These are phyloP conservation scores for Musa acuminata DNA, from an alignment of 176 grass and related monocot species.

Conservation along the genomic window DNA sequence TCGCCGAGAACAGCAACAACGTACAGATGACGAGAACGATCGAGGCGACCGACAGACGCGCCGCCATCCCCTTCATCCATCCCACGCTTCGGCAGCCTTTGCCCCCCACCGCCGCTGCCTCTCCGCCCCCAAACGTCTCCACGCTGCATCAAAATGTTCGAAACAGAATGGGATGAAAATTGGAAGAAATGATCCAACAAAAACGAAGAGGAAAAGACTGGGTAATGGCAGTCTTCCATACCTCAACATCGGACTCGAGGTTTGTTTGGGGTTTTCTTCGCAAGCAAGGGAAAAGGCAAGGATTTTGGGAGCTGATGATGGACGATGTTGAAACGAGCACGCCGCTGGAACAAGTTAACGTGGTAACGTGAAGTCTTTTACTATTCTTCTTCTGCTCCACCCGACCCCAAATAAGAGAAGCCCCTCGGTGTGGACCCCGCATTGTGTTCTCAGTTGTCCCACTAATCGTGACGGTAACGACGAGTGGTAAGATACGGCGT, in stretches of 20 bases:
- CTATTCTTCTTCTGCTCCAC: too few species aligned
- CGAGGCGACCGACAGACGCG: conserved; percentile 20
- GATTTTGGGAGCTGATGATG: too few species aligned
- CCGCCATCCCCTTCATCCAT: conserved; percentile 23
- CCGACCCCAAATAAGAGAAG: too few species aligned
- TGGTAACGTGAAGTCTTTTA: too few species aligned
- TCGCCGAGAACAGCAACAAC: conserved; percentile 22
- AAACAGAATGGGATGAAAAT: not conserved
- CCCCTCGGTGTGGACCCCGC: too few species aligned
- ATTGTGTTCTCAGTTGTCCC: too few species aligned
- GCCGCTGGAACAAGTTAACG: too few species aligned
- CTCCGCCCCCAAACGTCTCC: conserved; percentile 28
- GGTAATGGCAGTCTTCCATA: not conserved
- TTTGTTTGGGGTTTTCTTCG: too few species aligned
- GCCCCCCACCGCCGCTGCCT: not conserved
- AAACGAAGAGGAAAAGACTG: not conserved
- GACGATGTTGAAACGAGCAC: too few species aligned
- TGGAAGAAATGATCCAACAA: not conserved
- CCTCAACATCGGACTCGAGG: not conserved
- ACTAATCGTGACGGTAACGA: too few species aligned
- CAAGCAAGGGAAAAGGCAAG: too few species aligned
- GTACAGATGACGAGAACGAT: conserved; percentile 27
- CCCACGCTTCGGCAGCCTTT: conserved; percentile 31
- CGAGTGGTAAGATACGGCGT: too few species aligned
- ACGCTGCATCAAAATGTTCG: conserved; percentile 4